Base-by-base conservation (phyloP, 257 asterid species). In the Petunia axillaris region DNA sequence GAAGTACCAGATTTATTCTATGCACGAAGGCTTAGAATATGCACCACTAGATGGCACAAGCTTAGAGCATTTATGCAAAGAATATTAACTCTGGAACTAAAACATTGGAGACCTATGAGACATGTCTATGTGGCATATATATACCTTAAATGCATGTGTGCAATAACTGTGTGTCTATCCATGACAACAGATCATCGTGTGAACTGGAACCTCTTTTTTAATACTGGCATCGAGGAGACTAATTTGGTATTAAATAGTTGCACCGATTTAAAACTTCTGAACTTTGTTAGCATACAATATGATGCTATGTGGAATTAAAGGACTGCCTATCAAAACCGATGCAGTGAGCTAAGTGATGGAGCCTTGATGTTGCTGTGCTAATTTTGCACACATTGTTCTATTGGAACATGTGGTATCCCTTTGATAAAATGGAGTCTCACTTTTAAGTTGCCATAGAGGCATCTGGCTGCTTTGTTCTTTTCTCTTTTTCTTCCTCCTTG, bases 141-240 rank as follows among this genome's bases (percentile, higher is more conserved):
- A 67, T 38, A 53, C 38, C 75, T 67, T 67, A 41, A 16, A 64
- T 7, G 43, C 8, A 67, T 2, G 53, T 8, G 75, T 67, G 39
- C 55, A 43, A 6, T 36, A 65, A 40, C 25, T 65, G 74, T 39
- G 16, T 50, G 5, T 41, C 15, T 67, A 41, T 41, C 54, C 38
- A n/a, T 65, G 53, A 65, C 74, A 40, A 40, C 36, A 52, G 52
- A 15, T 65, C 74, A 65, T 40, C 5, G 11, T 64, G 1, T 65
- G 13, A 62, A 65, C 74, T 65, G 3, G 74, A 66, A 66, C 53
- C 75, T 66, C 53, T 66, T 66, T 14, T 41, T 66, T 39, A 40
- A 43, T 15, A 66, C 37, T 39, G 40, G 75, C 75, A 66, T 66
- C 5, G 6, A 15, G 52, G 52, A 40, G 53, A 66, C 13, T 66